Evolutionary conservation across 768 basidiomycete species (phyloP), one percentile per base, ranked within the genome.

Genomic region (Russula ochroleuca): DNA sequence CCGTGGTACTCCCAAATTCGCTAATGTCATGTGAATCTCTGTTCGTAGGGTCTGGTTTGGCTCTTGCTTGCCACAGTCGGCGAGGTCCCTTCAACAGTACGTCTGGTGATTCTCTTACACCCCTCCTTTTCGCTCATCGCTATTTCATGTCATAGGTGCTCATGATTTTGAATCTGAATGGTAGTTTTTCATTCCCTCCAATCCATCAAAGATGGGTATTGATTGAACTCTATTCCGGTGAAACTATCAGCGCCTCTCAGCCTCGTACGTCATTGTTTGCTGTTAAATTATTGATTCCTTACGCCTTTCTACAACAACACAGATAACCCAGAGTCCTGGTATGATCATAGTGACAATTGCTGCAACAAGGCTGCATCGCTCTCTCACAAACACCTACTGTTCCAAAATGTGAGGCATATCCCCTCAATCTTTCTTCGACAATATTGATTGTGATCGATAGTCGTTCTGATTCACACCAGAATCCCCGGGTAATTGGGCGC

Each of bases 141-240:
- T 23, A 21, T 47, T 43, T 41, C 33, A 15, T 13, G 19, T 31
- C 38, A 21, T 25, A 64, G 63, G 57, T 59, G n/a, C 54, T 59
- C 35, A 48, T 64, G 15, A 25, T 2, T 21, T 47, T 59, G 21
- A 48, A 64, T 38, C 11, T 64, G 5, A 64, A 64, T 47, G 57
- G 57, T 59, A 6, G 1, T 54, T 33, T 38, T 41, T 35, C n/a
- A 13, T 35, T 13, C 7, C 10, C 13, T 47, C 31, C 1, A 1
- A 6, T 23, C 10, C 19, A 15, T 45, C 21, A 21, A 15, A n/a
- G 28, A 40, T 15, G 11, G 2, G 13, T 43, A 25, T 8, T 43
- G 28, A 57, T 31, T 31, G 10, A 15, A 31, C 7, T 31, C 6
- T 9, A 28, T 21, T 21, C 11, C 9, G 2, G 13, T n/a, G 2